phyloP scores from a whole-genome alignment of 2,329 filamentous ascomycete genomes.

The Colletotrichum eremochloae region DNA sequence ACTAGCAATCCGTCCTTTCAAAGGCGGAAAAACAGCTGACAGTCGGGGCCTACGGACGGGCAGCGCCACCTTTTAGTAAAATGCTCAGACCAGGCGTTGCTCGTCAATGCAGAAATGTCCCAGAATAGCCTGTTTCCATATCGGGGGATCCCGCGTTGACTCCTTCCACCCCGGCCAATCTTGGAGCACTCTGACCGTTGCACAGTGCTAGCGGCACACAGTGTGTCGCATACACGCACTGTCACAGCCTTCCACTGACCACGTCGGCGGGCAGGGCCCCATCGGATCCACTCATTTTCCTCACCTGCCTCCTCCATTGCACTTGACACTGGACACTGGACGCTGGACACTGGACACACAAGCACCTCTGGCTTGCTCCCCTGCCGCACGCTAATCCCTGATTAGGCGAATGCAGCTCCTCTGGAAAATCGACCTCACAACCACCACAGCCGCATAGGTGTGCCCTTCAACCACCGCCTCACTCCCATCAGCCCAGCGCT shows the following conservation, averaged over 20 bases:
- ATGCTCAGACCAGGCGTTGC: conserved; percentile 29
- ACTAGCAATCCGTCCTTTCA: not conserved
- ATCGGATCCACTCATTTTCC: conserved; percentile 29
- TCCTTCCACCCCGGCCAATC: conserved; percentile 6
- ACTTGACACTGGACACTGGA: conserved; percentile 6
- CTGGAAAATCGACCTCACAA: conserved; percentile 47
- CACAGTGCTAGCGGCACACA: not conserved
- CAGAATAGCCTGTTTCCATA: conserved; percentile 32
- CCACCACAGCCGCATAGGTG: conserved; percentile 41
- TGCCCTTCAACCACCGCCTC: conserved; percentile 36
- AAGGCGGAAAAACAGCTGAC: not conserved
- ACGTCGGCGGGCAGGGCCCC: conserved; percentile 32
- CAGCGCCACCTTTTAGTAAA: not conserved
- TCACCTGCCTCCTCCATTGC: conserved; percentile 21
- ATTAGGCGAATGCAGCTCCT: conserved; percentile 49
- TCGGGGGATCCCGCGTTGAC: conserved; percentile 37
- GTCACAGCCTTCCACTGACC: conserved; percentile 36
- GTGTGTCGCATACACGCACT: not conserved
- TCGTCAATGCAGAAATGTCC: conserved; percentile 36
- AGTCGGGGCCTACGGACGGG: not conserved
- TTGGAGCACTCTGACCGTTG: not conserved
- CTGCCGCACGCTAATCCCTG: conserved; percentile 51
- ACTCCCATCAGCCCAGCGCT: conserved; percentile 33
- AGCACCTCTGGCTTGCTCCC: conserved; percentile 20
- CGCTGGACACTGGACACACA: not conserved